Evolutionary conservation across 371 early-diverging fungal species (phyloP), one percentile per base, ranked within the genome.

Genomic region (Rhizopus sp.): DNA sequence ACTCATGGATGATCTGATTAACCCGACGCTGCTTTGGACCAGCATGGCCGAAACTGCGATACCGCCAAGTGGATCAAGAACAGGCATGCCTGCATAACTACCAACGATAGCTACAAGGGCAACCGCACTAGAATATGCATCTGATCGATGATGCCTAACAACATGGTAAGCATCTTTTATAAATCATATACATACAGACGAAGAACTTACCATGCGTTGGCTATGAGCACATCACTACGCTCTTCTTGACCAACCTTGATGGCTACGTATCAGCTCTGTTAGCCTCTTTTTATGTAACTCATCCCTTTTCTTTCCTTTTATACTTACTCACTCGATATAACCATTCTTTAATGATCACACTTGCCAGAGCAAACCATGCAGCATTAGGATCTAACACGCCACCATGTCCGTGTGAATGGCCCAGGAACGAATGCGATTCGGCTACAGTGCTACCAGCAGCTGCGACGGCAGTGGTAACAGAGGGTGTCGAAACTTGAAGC

Each of bases 321-420:
- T 13, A 60, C 70, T 60, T 77, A 75, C 78, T 88, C 30, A 81
- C 82, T 64, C 80, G 78, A 63, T 79, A 89, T 46, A 89, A 55
- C 64, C 73, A 77, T 64, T 89, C 89, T 49, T 89, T 89, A 30
- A 86, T 66, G 16, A 77, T 60, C 7, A 89, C 83, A 51, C 87
- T 86, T 2, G 78, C 77, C 13, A 78, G 69, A 0, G 88, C 89
- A 78, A 88, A 84, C 87, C 87, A 88, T 15, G 87, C 83, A 16
- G 89, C 89, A 59, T 84, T 81, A n/a, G 89, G 83, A 69, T 86
- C 83, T 23, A 87, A 48, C 10, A 68, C 64, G n/a, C 68, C 68
- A 7, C 56, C 51, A 48, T 55, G 53, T 8, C 39, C 37, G 30
- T 62, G 63, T 13, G 30, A 46, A 32, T 59, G 58, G 2, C 7